Evolutionary conservation across 768 basidiomycete species (phyloP).

Genomic region (Cubamyces sp.): DNA sequence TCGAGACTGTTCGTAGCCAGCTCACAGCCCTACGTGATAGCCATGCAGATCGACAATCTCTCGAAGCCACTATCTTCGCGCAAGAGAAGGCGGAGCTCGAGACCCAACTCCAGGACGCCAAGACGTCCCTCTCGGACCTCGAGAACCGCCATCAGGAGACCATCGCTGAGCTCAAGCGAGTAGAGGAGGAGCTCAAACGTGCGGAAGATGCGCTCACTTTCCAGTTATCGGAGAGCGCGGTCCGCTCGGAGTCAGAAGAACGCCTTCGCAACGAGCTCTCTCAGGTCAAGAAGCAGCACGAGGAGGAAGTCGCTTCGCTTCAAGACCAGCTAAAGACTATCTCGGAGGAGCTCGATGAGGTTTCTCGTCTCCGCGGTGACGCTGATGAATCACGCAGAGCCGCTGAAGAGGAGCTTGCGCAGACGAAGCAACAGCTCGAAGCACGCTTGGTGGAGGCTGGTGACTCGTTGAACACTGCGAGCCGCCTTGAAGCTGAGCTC

Average conservation of each 20-base stretch:
- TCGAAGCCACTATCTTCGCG: slow-evolving; percentile 16
- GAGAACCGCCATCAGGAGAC: slow-evolving; percentile 17
- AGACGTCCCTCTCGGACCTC: slow-evolving; percentile 24
- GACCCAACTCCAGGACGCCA: slow-evolving; percentile 20
- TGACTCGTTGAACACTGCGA: slow-evolving; percentile 28
- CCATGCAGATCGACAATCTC: slow-evolving; percentile 13
- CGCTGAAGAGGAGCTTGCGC: slow-evolving; percentile 28
- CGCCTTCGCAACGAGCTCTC: slow-evolving; percentile 18
- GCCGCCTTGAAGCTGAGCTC: slow-evolving; percentile 19
- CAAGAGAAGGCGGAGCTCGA: slow-evolving; percentile 26
- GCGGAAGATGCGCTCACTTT: slow-evolving; percentile 26
- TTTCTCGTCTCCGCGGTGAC: slow-evolving; percentile 16
- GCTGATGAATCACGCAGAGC: slow-evolving; percentile 21
- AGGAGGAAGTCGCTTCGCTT: slow-evolving; percentile 16
- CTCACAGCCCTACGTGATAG: slow-evolving; percentile 10
- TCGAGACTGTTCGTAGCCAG: slow-evolving; percentile 17
- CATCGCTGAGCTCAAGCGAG: slow-evolving; percentile 9
- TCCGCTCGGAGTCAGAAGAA: slow-evolving; percentile 19
- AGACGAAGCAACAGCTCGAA: slow-evolving; percentile 28
- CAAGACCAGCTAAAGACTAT: slow-evolving; percentile 25
- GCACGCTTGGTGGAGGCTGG: slow-evolving; percentile 32
- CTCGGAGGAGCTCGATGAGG: slow-evolving; percentile 26
- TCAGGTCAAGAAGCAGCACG: slow-evolving; percentile 13
- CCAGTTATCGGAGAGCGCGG: slow-evolving; percentile 19
- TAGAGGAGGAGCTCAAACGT: slow-evolving; percentile 25